These are phyloP conservation scores for Entonaema liquescens DNA, from an alignment of 495 filamentous ascomycete genomes.

Conservation along the genomic window DNA sequence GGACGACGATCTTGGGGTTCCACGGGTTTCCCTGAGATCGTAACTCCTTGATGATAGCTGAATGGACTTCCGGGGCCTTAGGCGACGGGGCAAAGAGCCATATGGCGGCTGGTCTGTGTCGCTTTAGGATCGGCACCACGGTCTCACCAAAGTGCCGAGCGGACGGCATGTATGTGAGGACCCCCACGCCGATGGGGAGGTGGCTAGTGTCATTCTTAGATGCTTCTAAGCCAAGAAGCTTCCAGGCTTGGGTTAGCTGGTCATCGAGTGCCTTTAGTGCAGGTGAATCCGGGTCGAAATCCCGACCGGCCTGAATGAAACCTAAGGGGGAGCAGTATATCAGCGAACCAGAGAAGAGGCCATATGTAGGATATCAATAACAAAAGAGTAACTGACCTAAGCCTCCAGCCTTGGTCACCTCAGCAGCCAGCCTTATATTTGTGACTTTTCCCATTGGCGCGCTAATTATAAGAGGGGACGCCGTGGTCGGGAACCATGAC, in stretches of 20 bases:
- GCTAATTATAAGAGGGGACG: constrained; percentile 62
- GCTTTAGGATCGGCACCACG: constrained; percentile 48
- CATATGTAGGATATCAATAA: not conserved
- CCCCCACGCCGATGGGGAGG: constrained; percentile 53
- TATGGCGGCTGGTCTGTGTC: constrained; percentile 68
- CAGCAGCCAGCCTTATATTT: constrained; percentile 67
- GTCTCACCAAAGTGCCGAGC: constrained; percentile 45
- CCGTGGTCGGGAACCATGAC: constrained; percentile 45
- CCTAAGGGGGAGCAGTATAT: constrained; percentile 36
- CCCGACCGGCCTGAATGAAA: constrained; percentile 50
- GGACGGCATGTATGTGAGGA: constrained; percentile 47
- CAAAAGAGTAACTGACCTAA: constrained; percentile 54
- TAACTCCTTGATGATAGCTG: constrained; percentile 40
- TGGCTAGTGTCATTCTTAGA: constrained; percentile 37
- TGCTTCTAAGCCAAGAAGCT: constrained; percentile 32
- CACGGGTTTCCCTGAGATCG: constrained; percentile 45
- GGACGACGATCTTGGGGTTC: constrained; percentile 65
- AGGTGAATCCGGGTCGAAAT: constrained; percentile 45
- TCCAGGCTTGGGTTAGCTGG: constrained; percentile 50
- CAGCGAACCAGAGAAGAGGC: not conserved
- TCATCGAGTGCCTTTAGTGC: constrained; percentile 40
- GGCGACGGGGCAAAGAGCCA: constrained; percentile 77
- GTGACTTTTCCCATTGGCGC: constrained; percentile 79
- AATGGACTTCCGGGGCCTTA: constrained; percentile 60
- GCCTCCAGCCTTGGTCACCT: constrained; percentile 73